Conservation (phyloP, 139 green algal genomes). For the Parachlorella kessleri region DNA sequence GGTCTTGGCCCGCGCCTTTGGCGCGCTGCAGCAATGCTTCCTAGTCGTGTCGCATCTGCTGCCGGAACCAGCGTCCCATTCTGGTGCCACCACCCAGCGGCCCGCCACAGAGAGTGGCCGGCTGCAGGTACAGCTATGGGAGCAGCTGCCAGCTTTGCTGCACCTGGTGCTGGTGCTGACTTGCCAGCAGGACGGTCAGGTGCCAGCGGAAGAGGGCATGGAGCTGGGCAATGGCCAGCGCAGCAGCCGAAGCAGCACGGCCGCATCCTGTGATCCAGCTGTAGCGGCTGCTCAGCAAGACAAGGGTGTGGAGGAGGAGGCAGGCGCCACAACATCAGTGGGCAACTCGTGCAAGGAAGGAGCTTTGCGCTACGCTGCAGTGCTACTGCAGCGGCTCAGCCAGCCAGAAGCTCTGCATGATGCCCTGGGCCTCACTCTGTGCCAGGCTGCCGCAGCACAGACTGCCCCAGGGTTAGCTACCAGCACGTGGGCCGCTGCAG, state of each 20-base stretch:
- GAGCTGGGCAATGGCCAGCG: no score
- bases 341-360: background rate
- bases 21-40: background rate
- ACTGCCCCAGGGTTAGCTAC: no score
- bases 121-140: background rate
- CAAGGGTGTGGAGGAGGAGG: background rate
- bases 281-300: background rate
- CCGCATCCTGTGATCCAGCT: background rate
- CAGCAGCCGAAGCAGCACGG: background rate
- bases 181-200: background rate
- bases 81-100: no score
- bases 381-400: background rate
- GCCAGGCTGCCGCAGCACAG: no score
- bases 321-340: background rate
- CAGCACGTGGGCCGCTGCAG: no score
- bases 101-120: background rate
- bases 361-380: no score
- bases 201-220: no score
- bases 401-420: constrained; percentile 6
- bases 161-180: background rate
- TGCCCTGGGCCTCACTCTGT: no score
- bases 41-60: background rate
- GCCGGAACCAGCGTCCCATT: background rate
- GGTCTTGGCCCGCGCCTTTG: no score
- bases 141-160: background rate